Conservation (phyloP, 331 rosid species). For the Malus hybrid region DNA sequence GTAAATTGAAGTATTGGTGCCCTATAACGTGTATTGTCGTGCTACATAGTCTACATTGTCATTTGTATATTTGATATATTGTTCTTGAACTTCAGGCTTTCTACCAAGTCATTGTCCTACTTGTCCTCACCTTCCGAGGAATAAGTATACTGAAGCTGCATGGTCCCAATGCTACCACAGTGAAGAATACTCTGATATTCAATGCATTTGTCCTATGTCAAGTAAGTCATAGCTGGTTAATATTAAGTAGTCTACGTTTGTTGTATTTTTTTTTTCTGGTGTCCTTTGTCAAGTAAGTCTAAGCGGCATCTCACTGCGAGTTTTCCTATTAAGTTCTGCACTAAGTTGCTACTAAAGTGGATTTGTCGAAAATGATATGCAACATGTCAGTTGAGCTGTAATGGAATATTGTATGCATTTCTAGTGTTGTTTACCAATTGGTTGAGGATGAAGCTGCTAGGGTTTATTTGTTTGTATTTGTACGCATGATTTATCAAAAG, state of each 20-base stretch:
- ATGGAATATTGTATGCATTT: neutral
- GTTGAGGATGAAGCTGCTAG: neutral
- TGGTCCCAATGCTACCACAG: slow-evolving; percentile 31
- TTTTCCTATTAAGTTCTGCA: neutral
- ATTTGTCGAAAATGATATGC: neutral
- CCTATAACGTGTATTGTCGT: neutral
- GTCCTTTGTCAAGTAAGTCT: neutral
- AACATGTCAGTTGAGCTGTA: neutral
- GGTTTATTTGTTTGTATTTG: neutral
- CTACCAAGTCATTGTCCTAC: slow-evolving; percentile 77
- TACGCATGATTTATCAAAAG: neutral
- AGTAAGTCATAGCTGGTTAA: slow-evolving; percentile 39
- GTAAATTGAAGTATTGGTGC: neutral
- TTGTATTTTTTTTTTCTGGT: neutral
- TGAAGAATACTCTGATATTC: slow-evolving; percentile 83
- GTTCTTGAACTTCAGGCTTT: slow-evolving; percentile 42
- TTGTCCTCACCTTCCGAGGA: slow-evolving; percentile 64
- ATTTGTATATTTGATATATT: neutral
- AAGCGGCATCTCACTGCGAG: neutral
- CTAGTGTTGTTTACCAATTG: neutral
- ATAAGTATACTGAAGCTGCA: slow-evolving; percentile 38
- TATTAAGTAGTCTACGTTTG: neutral
- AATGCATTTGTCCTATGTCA: slow-evolving; percentile 91
- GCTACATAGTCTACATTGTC: neutral
- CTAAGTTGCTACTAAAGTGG: neutral